Conservation (phyloP, 2,329 filamentous ascomycete species). For the Emericellopsis atlantica region DNA sequence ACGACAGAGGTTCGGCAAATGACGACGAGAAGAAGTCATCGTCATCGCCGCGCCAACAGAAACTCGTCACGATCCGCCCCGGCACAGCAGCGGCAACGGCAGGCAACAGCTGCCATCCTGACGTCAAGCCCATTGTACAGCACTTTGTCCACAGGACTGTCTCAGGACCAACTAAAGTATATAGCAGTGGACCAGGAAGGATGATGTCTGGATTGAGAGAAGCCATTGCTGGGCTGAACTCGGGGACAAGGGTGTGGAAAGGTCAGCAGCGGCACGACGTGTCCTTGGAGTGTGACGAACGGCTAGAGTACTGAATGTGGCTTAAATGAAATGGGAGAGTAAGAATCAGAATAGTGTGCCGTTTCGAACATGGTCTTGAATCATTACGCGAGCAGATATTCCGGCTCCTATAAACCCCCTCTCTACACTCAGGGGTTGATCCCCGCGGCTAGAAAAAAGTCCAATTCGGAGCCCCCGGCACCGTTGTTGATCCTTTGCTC, state of each 20-base stretch:
- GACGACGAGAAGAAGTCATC: slow-evolving; percentile 1
- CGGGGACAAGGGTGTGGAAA: slow-evolving; percentile 39
- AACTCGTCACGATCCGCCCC: slow-evolving; percentile 8
- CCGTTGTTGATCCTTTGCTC: slow-evolving; percentile 49
- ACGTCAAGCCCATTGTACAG: slow-evolving; percentile 30
- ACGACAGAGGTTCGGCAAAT: not conserved
- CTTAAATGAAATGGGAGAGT: no score
- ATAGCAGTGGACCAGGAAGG: slow-evolving; percentile 46
- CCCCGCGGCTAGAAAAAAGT: slow-evolving; percentile 47
- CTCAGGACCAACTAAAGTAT: slow-evolving; percentile 37
- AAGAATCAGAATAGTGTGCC: no score
- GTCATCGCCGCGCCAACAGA: slow-evolving; percentile 1
- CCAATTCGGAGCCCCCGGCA: slow-evolving; percentile 55
- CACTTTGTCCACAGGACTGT: slow-evolving; percentile 34
- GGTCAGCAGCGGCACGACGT: slow-evolving; percentile 45
- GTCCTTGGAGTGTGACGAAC: slow-evolving; percentile 44
- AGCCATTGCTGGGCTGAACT: slow-evolving; percentile 40
- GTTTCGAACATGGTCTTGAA: no score
- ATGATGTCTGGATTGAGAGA: slow-evolving; percentile 44
- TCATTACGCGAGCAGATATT: no score
- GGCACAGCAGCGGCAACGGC: slow-evolving; percentile 10
- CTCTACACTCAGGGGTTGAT: no score
- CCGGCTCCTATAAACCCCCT: no score
- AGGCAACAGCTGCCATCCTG: slow-evolving; percentile 24
- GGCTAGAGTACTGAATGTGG: slow-evolving; percentile 33